Conservation (phyloP, 441 rosid species). For the Syzygium syzygioides region DNA sequence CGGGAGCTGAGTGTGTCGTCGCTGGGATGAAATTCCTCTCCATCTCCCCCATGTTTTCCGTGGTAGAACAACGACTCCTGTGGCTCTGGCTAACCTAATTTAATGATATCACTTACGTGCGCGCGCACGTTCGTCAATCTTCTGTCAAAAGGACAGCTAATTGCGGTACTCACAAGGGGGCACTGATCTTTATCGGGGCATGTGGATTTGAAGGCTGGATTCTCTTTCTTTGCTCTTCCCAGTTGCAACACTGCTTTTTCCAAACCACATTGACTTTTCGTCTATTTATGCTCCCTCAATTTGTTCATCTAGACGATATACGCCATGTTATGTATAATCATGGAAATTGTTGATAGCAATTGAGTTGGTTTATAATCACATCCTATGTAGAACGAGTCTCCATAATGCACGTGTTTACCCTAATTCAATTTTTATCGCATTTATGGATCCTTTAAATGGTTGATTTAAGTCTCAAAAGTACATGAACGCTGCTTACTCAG, state of each 20-base stretch:
- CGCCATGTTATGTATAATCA: fast-evolving
- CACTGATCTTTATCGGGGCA: background rate
- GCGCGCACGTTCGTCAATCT: background rate
- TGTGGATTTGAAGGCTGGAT: background rate
- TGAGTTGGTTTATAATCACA: background rate
- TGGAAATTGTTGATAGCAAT: background rate
- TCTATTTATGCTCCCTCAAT: background rate
- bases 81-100: background rate
- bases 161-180: background rate
- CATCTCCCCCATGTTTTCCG: background rate
- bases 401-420: too few relatives aligned
- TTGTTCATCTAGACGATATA: background rate
- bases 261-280: background rate
- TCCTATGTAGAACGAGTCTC: background rate
- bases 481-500: background rate
- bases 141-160: background rate
- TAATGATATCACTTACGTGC: background rate
- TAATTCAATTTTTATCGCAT: background rate
- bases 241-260: background rate
- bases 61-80: background rate
- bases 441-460: background rate
- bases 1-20: background rate
- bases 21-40: background rate
- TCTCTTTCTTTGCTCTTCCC: background rate
- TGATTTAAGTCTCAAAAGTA: background rate